Percentiles rank a stretch among this genome's conserved stretches.
phyloP scores from a whole-genome alignment of 2,329 filamentous ascomycete species.

The Truncatella angustata region DNA sequence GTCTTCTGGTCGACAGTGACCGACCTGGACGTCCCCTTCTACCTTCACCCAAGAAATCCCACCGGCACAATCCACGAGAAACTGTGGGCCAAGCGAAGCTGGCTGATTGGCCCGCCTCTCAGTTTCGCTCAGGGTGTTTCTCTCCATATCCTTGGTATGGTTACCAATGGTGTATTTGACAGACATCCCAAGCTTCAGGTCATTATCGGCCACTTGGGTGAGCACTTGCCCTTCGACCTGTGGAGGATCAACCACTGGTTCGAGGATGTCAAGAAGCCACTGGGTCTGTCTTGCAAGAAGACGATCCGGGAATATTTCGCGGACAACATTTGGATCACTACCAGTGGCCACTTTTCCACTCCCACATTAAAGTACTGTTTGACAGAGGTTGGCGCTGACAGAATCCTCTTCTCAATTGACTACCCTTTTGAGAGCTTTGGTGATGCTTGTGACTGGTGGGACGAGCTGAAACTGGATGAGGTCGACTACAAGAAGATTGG shows the following conservation, averaged over 20 bases:
- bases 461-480: constrained; percentile 23
- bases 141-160: constrained; percentile 53
- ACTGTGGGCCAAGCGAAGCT: constrained; percentile 57
- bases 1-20: constrained; percentile 58
- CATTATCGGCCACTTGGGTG: constrained; percentile 47
- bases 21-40: constrained; percentile 63
- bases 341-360: constrained; percentile 55
- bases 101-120: constrained; percentile 58
- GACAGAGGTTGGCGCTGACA: constrained; percentile 45
- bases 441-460: constrained; percentile 41
- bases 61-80: constrained; percentile 56
- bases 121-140: constrained; percentile 58
- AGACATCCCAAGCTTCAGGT: constrained; percentile 43
- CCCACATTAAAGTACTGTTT: constrained; percentile 48
- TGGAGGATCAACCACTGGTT: constrained; percentile 55
- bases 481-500: constrained; percentile 35
- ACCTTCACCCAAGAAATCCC: constrained; percentile 60
- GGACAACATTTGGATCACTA: constrained; percentile 56
- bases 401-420: constrained; percentile 52
- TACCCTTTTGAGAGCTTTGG: constrained; percentile 50
- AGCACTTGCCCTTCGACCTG: constrained; percentile 48
- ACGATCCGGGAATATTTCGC: constrained; percentile 52
- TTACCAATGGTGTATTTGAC: constrained; percentile 50
- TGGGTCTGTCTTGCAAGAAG: constrained; percentile 46
- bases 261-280: constrained; percentile 52